phyloP scores from a whole-genome alignment of 352 stramenopile species.

The Phytopythium montanum region DNA sequence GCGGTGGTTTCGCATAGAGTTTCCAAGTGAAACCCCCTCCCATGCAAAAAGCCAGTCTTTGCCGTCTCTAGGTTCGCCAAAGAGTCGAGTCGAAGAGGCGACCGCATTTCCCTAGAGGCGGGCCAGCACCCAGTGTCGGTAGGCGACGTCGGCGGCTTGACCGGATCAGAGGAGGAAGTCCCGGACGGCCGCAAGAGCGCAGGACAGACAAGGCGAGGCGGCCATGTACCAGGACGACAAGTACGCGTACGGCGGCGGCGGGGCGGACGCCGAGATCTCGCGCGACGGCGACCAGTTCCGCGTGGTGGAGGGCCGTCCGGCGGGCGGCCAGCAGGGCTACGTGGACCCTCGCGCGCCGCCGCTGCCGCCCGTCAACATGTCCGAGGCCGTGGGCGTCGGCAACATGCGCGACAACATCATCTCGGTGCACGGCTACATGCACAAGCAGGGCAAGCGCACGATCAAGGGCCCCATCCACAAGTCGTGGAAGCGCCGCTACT shows the following conservation, averaged over 20 bases:
- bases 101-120: constrained; percentile 1
- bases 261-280: constrained; percentile 44
- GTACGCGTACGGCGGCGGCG: constrained; percentile 52
- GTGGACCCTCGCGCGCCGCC: constrained; percentile 60
- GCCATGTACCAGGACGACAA: constrained; percentile 47
- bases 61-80: neutral
- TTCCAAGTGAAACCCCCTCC: neutral
- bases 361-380: constrained; percentile 69
- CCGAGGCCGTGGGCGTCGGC: constrained; percentile 52
- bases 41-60: neutral
- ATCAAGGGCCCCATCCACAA: constrained; percentile 89
- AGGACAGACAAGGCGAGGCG: neutral
- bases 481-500: constrained; percentile 85
- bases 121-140: neutral
- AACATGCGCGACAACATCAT: constrained; percentile 81
- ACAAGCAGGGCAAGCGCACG: constrained; percentile 87
- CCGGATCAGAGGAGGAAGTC: no score
- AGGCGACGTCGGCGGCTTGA: no score
- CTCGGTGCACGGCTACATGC: constrained; percentile 85
- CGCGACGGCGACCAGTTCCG: constrained; percentile 39
- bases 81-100: neutral
- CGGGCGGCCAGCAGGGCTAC: constrained; percentile 52
- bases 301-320: constrained; percentile 44
- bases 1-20: neutral
- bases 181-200: no score